Evolutionary conservation across 2,329 filamentous ascomycete genomes (phyloP).

Genomic region (Oidium heveae): DNA sequence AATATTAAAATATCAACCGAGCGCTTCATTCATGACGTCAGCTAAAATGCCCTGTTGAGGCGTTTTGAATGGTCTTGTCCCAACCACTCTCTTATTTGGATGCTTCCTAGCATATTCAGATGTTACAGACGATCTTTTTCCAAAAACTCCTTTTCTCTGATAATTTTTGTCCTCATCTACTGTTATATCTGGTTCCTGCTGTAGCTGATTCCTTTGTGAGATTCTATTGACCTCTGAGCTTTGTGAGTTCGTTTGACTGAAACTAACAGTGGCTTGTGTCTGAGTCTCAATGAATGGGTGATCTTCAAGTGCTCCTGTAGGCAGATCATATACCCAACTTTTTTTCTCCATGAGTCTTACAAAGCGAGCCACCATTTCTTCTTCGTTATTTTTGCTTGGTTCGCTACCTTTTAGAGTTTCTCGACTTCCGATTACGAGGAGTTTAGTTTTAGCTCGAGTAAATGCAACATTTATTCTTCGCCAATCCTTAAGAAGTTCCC

Average conservation of each 20-base stretch:
- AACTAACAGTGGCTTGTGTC: constrained; percentile 20
- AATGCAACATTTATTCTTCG: constrained; percentile 86
- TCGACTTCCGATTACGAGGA: constrained; percentile 66
- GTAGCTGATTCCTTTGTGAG: not conserved
- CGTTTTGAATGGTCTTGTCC: constrained; percentile 26
- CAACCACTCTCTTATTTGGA: constrained; percentile 31
- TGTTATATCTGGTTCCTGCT: constrained; percentile 2
- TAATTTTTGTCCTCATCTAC: constrained; percentile 3
- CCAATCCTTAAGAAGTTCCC: constrained; percentile 79
- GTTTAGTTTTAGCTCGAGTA: constrained; percentile 74
- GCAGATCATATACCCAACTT: constrained; percentile 60
- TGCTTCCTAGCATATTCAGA: constrained; percentile 2
- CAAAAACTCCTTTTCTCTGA: constrained; percentile 3
- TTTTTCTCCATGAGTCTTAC: constrained; percentile 51
- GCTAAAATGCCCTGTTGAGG: constrained; percentile 20
- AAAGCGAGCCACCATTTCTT: constrained; percentile 56
- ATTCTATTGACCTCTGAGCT: not conserved
- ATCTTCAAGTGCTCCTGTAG: constrained; percentile 31
- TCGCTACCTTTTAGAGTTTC: constrained; percentile 41
- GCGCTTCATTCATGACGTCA: constrained; percentile 48
- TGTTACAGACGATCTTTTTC: not conserved
- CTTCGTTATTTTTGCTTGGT: constrained; percentile 36
- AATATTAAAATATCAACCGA: constrained; percentile 1
- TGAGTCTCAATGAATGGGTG: constrained; percentile 35
- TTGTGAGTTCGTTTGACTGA: constrained; percentile 2